Percentiles rank a stretch among this genome's conserved stretches.
Evolutionary conservation across 2,329 filamentous ascomycete genomes (phyloP).

Genomic region (Macrophomina pseudophaseolina): DNA sequence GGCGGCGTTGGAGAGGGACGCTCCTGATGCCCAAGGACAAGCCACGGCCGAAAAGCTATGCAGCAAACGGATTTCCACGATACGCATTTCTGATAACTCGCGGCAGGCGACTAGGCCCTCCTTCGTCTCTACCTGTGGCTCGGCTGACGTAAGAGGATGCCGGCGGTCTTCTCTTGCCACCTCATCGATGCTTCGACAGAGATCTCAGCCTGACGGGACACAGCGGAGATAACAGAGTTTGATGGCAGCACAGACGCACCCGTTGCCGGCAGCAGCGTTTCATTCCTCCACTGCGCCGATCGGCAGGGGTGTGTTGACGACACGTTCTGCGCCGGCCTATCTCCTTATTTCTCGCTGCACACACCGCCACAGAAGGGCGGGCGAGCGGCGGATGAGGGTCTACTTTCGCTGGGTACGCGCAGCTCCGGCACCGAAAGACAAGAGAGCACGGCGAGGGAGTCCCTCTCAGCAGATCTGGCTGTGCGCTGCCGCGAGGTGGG

Average conservation of each 20-base stretch:
- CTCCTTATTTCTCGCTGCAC: no score
- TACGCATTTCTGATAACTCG: no score
- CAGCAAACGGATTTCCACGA: no score
- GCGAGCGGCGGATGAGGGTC: no score
- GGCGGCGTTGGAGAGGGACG: not conserved
- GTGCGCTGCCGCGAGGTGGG: not conserved
- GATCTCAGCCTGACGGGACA: not conserved
- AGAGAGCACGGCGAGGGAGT: no score
- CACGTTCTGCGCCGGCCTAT: no score
- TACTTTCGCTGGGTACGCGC: no score
- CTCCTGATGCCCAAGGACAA: not conserved
- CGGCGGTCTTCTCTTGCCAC: not conserved
- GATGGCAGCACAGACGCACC: not conserved
- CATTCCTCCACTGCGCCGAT: not conserved
- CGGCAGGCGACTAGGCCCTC: no score
- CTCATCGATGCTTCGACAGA: not conserved
- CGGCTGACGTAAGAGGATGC: constrained; percentile 4
- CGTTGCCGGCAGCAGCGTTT: not conserved
- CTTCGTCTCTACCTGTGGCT: not conserved
- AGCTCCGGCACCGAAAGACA: no score
- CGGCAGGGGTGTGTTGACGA: not conserved
- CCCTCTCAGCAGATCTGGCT: not conserved
- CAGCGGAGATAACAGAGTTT: not conserved
- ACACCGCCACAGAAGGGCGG: no score
- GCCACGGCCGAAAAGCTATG: not conserved